These are phyloP conservation scores for Protostelium mycophagum DNA, from an alignment of 78 protist species.

Conservation along the genomic window DNA sequence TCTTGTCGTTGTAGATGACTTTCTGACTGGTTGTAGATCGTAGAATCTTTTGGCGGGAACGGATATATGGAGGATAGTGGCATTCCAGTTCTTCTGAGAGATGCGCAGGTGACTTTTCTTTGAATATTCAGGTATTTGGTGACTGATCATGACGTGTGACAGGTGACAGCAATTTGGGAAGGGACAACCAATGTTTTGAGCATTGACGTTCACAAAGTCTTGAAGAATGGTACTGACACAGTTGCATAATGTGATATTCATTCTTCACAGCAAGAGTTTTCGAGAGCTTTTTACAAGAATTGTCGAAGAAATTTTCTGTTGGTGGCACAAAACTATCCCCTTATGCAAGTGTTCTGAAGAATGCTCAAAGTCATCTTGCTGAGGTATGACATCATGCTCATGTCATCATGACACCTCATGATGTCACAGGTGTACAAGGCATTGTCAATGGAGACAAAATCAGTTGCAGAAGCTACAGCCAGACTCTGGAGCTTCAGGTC, in stretches of 20 bases:
- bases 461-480: conserved; percentile 29
- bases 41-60: conserved; percentile 66
- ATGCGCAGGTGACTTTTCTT: conserved; percentile 50
- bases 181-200: conserved; percentile 71
- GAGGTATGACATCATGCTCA: no score
- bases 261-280: not conserved
- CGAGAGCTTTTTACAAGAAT: not conserved
- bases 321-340: no score
- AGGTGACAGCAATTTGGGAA: conserved; percentile 80
- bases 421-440: conserved; percentile 10
- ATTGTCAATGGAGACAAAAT: conserved; percentile 13
- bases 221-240: conserved; percentile 13
- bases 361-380: not conserved
- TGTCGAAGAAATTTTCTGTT: not conserved
- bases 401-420: no score
- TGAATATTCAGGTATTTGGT: no score
- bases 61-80: conserved; percentile 75
- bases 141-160: no score
- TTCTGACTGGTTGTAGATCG: conserved; percentile 24
- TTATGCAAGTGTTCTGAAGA: not conserved
- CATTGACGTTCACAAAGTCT: conserved; percentile 57
- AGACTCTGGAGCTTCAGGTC: conserved; percentile 16
- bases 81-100: conserved; percentile 49
- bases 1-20: conserved; percentile 7
- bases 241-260: conserved; percentile 1